phyloP scores from a whole-genome alignment of 1,284 basidiomycete genomes.

The Trichosporon ovoides region DNA sequence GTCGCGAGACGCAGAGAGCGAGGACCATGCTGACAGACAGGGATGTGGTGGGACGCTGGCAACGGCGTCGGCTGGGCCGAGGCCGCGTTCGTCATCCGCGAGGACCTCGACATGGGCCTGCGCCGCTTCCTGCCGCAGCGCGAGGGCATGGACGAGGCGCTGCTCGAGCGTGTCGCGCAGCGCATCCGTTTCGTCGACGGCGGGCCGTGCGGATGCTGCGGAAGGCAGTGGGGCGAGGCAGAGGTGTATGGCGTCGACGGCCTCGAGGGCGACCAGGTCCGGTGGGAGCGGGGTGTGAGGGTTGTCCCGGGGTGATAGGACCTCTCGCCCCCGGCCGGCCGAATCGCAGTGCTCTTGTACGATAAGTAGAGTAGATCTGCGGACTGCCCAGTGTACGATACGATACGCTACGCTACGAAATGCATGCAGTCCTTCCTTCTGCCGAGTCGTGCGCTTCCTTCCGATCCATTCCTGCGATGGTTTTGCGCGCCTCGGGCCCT shows the following conservation, averaged over 20 bases:
- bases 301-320: neutral
- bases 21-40: neutral
- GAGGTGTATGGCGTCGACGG: neutral
- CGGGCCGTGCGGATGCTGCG: neutral
- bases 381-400: no score
- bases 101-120: neutral
- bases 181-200: no score
- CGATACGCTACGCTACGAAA: no score
- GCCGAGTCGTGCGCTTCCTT: neutral
- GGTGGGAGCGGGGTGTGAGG: neutral
- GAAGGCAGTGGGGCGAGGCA: neutral
- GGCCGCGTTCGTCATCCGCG: neutral
- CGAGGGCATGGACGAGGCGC: neutral
- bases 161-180: neutral
- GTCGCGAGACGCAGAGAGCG: neutral
- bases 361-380: no score
- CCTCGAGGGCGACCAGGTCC: neutral
- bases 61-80: slow-evolving; percentile 1
- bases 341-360: no score
- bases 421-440: no score
- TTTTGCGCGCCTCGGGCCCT: no score
- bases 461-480: neutral
- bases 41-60: slow-evolving; percentile 3
- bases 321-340: no score
- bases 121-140: neutral